These are phyloP conservation scores for Thalassiosira oceanica DNA, from an alignment of 352 stramenopile species.

Conservation along the genomic window DNA sequence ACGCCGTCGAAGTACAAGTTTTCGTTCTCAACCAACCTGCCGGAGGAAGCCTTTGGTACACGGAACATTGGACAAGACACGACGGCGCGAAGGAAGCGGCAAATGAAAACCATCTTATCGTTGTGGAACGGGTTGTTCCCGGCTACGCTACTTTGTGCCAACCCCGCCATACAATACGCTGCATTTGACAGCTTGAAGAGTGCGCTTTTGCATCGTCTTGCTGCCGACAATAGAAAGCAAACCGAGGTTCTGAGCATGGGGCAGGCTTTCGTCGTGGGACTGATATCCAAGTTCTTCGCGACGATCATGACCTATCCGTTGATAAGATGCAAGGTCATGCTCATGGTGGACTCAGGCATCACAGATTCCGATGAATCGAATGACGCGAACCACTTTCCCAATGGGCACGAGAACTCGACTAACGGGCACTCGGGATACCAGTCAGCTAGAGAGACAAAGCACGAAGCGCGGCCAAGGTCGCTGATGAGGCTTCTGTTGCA, in stretches of 20 bases:
- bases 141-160: slow-evolving; percentile 68
- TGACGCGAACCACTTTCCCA: background rate
- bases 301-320: slow-evolving; percentile 78
- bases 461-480: slow-evolving; percentile 8
- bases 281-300: slow-evolving; percentile 75
- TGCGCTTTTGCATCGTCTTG: slow-evolving; percentile 28
- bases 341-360: slow-evolving; percentile 55
- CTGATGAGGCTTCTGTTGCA: slow-evolving; percentile 40
- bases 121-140: slow-evolving; percentile 73
- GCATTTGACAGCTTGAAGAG: slow-evolving; percentile 70
- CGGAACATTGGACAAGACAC: too few species aligned
- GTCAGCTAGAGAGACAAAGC: background rate
- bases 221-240: slow-evolving; percentile 2
- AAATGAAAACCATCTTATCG: slow-evolving; percentile 17
- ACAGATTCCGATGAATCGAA: background rate
- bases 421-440: slow-evolving; percentile 1
- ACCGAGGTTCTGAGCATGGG: slow-evolving; percentile 36
- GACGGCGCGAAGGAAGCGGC: slow-evolving; percentile 2
- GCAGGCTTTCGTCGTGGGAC: slow-evolving; percentile 69
- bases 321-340: slow-evolving; percentile 73
- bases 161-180: slow-evolving; percentile 78
- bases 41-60: slow-evolving; percentile 19
- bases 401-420: background rate
- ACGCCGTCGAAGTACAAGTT: slow-evolving; percentile 30
- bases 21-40: slow-evolving; percentile 31